A percentile compares a stretch with the other conserved stretches of the same genome.
Conservation (phyloP, 331 rosid genomes). For the Quercus phellos region DNA sequence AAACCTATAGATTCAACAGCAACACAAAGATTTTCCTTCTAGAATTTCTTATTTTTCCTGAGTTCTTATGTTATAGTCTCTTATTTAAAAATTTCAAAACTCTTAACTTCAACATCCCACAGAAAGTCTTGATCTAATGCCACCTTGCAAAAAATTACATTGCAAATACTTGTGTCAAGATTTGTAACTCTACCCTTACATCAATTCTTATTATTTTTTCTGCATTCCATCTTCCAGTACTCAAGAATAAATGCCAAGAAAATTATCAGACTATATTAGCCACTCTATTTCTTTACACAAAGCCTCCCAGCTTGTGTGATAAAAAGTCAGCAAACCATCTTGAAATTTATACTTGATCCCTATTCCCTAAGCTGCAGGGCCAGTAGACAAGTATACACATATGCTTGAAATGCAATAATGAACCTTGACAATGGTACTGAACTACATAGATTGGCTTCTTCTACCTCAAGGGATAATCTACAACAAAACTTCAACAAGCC, state of each 20-base stretch:
- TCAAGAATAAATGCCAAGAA: constrained; percentile 3
- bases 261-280: background rate
- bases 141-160: constrained; percentile 1
- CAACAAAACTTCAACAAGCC: background rate
- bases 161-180: background rate
- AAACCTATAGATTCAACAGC: background rate
- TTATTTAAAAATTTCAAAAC: background rate
- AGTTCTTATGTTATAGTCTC: background rate
- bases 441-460: background rate
- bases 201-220: background rate
- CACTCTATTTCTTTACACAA: background rate
- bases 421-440: background rate
- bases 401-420: background rate
- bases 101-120: background rate
- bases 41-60: background rate
- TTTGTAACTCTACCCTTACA: background rate
- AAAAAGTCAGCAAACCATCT: background rate
- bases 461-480: background rate
- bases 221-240: background rate
- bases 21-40: background rate
- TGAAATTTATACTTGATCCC: background rate
- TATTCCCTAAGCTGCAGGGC: background rate
- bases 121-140: constrained; percentile 16
- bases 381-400: background rate
- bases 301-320: background rate